These are phyloP conservation scores for Daldinia loculata DNA, from an alignment of 495 filamentous ascomycete species.

Conservation along the genomic window DNA sequence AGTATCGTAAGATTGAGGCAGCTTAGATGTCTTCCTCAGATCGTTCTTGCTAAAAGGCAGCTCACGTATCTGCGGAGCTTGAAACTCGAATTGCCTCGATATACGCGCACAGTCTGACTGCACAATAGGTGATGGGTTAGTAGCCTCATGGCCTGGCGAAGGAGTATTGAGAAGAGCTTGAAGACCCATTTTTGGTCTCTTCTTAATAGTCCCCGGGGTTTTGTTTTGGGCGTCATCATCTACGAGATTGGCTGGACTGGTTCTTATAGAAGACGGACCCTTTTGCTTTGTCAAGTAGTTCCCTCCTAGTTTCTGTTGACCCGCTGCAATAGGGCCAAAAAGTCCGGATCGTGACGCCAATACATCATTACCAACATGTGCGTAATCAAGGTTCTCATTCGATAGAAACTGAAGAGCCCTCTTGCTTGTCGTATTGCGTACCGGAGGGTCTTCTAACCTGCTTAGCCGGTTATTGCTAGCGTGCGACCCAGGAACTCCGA, in stretches of 20 bases:
- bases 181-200: slow-evolving; percentile 18
- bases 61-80: slow-evolving; percentile 33
- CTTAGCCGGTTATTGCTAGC: background rate
- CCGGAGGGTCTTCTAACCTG: background rate
- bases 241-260: slow-evolving; percentile 13
- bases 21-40: background rate
- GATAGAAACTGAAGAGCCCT: background rate
- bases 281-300: background rate
- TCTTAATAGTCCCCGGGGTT: background rate
- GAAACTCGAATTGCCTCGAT: slow-evolving; percentile 26
- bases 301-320: background rate
- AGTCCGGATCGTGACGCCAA: background rate
- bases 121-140: slow-evolving; percentile 2
- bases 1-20: background rate
- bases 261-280: background rate
- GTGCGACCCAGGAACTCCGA: background rate
- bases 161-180: slow-evolving; percentile 36
- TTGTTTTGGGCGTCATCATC: slow-evolving; percentile 30
- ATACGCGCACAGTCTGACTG: background rate
- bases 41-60: slow-evolving; percentile 27
- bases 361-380: background rate
- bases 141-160: slow-evolving; percentile 26
- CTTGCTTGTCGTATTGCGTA: background rate
- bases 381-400: background rate
- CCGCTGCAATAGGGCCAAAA: slow-evolving; percentile 13